Evolutionary conservation across 371 early-diverging fungal genomes (phyloP).

Genomic region (Rhizopus delemar): DNA sequence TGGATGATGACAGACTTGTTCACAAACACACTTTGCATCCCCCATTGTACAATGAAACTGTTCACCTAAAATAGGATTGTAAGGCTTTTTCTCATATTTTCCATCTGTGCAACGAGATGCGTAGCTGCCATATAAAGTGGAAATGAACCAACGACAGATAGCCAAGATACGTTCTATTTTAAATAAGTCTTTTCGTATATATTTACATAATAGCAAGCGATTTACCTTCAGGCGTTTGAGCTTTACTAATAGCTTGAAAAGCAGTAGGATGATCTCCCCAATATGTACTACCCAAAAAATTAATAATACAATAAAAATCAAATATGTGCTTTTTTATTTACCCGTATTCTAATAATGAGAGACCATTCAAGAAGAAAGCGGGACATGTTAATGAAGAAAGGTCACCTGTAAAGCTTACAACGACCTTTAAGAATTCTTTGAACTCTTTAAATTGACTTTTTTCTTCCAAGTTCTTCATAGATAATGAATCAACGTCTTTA

Average conservation of each 20-base stretch:
- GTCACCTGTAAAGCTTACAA: slow-evolving; percentile 80
- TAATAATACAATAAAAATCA: not conserved
- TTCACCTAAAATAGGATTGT: slow-evolving; percentile 89
- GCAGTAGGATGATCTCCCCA: slow-evolving; percentile 35
- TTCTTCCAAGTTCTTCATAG: slow-evolving; percentile 44
- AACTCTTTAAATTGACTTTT: slow-evolving; percentile 52
- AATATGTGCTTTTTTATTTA: slow-evolving; percentile 25
- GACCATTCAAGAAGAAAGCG: slow-evolving; percentile 73
- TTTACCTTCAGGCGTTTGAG: slow-evolving; percentile 55
- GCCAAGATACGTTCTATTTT: slow-evolving; percentile 32
- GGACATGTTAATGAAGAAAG: slow-evolving; percentile 79
- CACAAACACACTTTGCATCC: slow-evolving; percentile 52
- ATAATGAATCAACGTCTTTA: slow-evolving; percentile 44
- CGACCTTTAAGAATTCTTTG: slow-evolving; percentile 57
- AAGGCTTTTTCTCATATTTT: slow-evolving; percentile 73
- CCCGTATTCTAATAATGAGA: slow-evolving; percentile 79
- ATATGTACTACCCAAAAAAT: slow-evolving; percentile 16
- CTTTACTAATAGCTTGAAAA: slow-evolving; percentile 48
- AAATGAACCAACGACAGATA: slow-evolving; percentile 38
- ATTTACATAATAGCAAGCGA: not conserved
- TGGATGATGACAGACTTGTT: slow-evolving; percentile 96
- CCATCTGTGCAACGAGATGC: slow-evolving; percentile 41
- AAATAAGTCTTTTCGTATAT: not conserved
- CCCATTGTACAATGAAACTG: slow-evolving; percentile 64
- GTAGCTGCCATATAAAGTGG: slow-evolving; percentile 72